Evolutionary conservation across 805 yeast species (phyloP).

Genomic region (Spathaspora hagerdaliae): DNA sequence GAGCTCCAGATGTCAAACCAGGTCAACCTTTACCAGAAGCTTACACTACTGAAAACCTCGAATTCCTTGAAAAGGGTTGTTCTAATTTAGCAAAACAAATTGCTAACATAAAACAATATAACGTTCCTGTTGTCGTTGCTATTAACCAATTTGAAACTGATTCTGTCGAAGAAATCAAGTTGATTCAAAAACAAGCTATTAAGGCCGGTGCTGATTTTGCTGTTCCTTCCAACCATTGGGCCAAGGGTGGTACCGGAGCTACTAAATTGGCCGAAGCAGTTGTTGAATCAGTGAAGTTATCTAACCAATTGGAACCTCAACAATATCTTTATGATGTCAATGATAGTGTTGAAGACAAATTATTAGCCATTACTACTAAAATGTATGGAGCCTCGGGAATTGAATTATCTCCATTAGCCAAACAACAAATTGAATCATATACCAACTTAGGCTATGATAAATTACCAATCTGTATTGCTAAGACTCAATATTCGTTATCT

Average conservation of each 20-base stretch:
- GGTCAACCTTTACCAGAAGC: conserved; percentile 83
- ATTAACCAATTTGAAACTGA: conserved; percentile 86
- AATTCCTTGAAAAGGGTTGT: conserved; percentile 72
- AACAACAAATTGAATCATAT: conserved; percentile 74
- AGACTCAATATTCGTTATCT: conserved; percentile 93
- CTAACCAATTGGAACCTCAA: conserved; percentile 29
- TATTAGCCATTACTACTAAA: conserved; percentile 70
- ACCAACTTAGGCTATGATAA: conserved; percentile 84
- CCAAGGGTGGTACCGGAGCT: conserved; percentile 92
- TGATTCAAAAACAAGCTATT: conserved; percentile 74
- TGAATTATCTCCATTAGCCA: conserved; percentile 79
- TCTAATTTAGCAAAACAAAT: conserved; percentile 90
- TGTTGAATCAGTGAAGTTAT: conserved; percentile 55
- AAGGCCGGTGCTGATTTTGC: conserved; percentile 95
- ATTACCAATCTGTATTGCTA: conserved; percentile 94
- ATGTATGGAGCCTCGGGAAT: conserved; percentile 92
- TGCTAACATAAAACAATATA: conserved; percentile 75
- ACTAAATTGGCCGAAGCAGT: conserved; percentile 80
- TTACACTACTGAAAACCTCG: conserved; percentile 78
- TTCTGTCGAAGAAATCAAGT: conserved; percentile 72
- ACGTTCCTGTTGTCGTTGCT: conserved; percentile 92
- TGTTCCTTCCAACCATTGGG: conserved; percentile 91
- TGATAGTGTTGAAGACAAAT: conserved; percentile 73
- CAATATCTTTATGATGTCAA: conserved; percentile 66
- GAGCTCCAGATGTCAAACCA: conserved; percentile 95